Conservation (phyloP, 2,329 filamentous ascomycete species). For the Ophiostoma sp. region DNA sequence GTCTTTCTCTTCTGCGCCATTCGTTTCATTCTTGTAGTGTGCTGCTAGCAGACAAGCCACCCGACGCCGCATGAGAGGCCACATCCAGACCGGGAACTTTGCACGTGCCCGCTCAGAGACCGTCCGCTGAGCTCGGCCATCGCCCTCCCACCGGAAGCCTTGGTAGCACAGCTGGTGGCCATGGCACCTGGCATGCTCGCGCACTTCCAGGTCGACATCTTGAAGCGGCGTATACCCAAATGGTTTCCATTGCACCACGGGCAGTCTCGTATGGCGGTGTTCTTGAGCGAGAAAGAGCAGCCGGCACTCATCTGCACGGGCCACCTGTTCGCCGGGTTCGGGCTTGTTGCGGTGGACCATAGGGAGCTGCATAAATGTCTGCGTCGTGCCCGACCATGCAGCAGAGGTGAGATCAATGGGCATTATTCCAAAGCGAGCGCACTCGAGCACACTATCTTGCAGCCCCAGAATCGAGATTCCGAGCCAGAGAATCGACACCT, state of each 20-base stretch:
- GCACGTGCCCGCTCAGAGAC: slow-evolving; percentile 16
- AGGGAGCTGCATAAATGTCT: slow-evolving; percentile 31
- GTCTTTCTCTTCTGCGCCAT: slow-evolving; percentile 6
- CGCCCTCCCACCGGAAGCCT: slow-evolving; percentile 28
- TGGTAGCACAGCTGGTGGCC: slow-evolving; percentile 30
- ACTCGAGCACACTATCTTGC: slow-evolving; percentile 26
- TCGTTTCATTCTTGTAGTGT: no score
- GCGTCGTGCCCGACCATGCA: slow-evolving; percentile 32
- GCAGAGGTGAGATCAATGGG: slow-evolving; percentile 31
- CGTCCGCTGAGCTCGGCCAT: no score
- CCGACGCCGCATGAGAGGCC: not conserved
- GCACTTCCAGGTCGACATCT: slow-evolving; percentile 33
- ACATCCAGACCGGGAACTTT: slow-evolving; percentile 12
- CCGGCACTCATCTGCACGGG: slow-evolving; percentile 32
- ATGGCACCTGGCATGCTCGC: slow-evolving; percentile 30
- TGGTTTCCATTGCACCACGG: slow-evolving; percentile 32
- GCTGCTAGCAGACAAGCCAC: slow-evolving; percentile 5
- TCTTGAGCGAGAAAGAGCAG: slow-evolving; percentile 32
- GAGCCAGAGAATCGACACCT: slow-evolving; percentile 31
- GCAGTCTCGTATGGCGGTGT: slow-evolving; percentile 28
- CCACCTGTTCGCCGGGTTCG: no score
- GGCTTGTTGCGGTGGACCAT: slow-evolving; percentile 24
- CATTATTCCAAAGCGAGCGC: slow-evolving; percentile 29
- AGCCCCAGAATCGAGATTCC: slow-evolving; percentile 29
- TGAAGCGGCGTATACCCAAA: slow-evolving; percentile 31